Evolutionary conservation across 768 basidiomycete genomes (phyloP).

Genomic region (Trametes cingulata): DNA sequence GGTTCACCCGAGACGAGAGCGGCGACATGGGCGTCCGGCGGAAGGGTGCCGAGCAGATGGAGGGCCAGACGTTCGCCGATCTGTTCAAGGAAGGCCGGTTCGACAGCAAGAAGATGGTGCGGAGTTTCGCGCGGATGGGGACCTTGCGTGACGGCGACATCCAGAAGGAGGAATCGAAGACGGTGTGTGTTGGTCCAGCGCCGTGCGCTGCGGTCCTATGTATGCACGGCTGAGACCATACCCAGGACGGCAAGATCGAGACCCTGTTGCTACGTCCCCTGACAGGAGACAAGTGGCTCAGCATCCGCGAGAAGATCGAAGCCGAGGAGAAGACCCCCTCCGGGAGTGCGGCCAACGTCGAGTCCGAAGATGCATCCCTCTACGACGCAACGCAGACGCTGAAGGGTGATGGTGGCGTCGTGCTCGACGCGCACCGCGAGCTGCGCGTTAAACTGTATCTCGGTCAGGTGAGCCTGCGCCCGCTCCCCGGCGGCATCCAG

Average conservation of each 20-base stretch:
- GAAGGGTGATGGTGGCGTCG: conserved; percentile 43
- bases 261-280: conserved; percentile 50
- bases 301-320: conserved; percentile 39
- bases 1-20: conserved; percentile 45
- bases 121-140: conserved; percentile 68
- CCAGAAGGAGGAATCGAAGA: conserved; percentile 36
- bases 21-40: conserved; percentile 40
- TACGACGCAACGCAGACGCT: conserved; percentile 39
- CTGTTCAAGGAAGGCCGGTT: conserved; percentile 57
- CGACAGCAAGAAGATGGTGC: conserved; percentile 80
- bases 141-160: conserved; percentile 34
- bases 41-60: conserved; percentile 37
- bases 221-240: neutral
- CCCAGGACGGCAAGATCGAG: conserved; percentile 43
- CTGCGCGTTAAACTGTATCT: conserved; percentile 71
- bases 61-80: conserved; percentile 39
- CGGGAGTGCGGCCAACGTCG: conserved; percentile 2
- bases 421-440: conserved; percentile 68
- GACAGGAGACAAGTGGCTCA: conserved; percentile 44
- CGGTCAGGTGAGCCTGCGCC: conserved; percentile 51
- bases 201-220: neutral
- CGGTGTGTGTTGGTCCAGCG: conserved; percentile 31
- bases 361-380: conserved; percentile 47
- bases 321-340: conserved; percentile 8
- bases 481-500: neutral